Evolutionary conservation across 768 basidiomycete species (phyloP).

Genomic region (Lanmaoa pseudosensibilis): DNA sequence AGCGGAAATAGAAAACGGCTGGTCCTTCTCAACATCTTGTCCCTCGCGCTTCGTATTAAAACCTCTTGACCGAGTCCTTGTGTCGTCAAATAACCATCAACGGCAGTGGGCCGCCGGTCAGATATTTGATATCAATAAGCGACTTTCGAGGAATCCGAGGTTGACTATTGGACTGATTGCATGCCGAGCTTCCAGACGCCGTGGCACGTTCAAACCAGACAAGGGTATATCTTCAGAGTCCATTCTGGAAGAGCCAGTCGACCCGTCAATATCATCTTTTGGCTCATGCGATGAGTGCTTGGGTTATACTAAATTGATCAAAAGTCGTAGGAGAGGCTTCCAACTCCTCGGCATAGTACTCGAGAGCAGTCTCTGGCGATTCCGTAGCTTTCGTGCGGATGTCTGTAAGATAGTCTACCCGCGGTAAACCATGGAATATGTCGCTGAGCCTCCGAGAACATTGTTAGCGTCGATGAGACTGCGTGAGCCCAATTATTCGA

Average conservation of each 20-base stretch:
- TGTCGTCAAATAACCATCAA: constrained; percentile 31
- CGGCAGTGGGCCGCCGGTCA: constrained; percentile 38
- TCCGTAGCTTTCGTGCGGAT: too few species aligned
- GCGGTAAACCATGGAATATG: too few species aligned
- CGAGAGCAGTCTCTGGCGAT: too few species aligned
- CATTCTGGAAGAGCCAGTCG: constrained; percentile 36
- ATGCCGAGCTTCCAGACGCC: constrained; percentile 61
- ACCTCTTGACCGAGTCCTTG: constrained; percentile 29
- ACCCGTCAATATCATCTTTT: constrained; percentile 25
- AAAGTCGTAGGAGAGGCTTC: too few species aligned
- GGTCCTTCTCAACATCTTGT: constrained; percentile 23
- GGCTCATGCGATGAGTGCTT: not conserved
- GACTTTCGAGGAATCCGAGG: constrained; percentile 41
- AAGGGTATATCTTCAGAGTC: constrained; percentile 65
- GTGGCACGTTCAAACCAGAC: constrained; percentile 58
- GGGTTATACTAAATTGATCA: constrained; percentile 1
- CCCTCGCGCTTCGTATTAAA: constrained; percentile 17
- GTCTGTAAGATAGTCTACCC: too few species aligned
- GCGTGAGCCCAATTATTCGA: too few species aligned
- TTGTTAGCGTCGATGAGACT: too few species aligned
- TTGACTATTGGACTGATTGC: constrained; percentile 28
- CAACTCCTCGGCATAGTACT: too few species aligned
- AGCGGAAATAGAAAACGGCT: constrained; percentile 33
- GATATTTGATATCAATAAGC: constrained; percentile 39
- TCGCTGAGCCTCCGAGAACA: too few species aligned